Percentiles rank a stretch among this genome's conserved stretches.
Evolutionary conservation across 768 basidiomycete genomes (phyloP).

Genomic region (Cubamyces lactineus): DNA sequence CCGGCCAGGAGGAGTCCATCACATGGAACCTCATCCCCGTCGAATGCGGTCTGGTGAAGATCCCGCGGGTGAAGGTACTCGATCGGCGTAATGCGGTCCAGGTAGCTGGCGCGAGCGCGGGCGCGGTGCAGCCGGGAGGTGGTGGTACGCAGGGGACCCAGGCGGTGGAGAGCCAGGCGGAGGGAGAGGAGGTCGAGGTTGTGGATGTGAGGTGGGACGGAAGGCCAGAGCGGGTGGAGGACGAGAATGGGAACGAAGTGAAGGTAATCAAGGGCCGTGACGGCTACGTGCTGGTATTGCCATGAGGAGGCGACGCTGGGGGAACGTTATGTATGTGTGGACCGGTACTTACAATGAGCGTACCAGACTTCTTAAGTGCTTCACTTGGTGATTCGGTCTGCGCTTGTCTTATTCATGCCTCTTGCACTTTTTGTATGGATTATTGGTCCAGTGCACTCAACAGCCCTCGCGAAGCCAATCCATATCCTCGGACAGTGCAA

Average conservation of each 20-base stretch:
- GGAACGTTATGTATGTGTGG: neutral
- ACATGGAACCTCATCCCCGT: constrained; percentile 73
- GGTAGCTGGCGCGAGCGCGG: constrained; percentile 22
- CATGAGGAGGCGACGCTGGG: neutral
- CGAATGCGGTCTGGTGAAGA: constrained; percentile 67
- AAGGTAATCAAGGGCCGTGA: neutral
- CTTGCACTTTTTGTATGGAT: too few species aligned
- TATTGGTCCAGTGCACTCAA: too few species aligned
- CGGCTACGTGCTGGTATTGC: constrained; percentile 14
- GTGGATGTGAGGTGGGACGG: constrained; percentile 47
- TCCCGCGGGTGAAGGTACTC: constrained; percentile 66
- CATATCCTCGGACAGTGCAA: too few species aligned
- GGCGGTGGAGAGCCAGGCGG: constrained; percentile 38
- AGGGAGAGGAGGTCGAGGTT: constrained; percentile 54
- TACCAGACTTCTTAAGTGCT: neutral
- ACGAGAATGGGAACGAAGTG: constrained; percentile 6
- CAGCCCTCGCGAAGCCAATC: too few species aligned
- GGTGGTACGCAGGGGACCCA: constrained; percentile 30
- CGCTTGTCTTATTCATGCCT: neutral
- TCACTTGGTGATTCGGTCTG: neutral
- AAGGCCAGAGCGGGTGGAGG: constrained; percentile 45
- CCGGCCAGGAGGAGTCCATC: constrained; percentile 67
- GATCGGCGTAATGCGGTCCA: constrained; percentile 47
- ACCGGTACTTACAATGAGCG: neutral
- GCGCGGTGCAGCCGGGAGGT: constrained; percentile 25